These are phyloP conservation scores for Colletotrichum spaethianum DNA, from an alignment of 2,329 filamentous ascomycete genomes.

Conservation along the genomic window DNA sequence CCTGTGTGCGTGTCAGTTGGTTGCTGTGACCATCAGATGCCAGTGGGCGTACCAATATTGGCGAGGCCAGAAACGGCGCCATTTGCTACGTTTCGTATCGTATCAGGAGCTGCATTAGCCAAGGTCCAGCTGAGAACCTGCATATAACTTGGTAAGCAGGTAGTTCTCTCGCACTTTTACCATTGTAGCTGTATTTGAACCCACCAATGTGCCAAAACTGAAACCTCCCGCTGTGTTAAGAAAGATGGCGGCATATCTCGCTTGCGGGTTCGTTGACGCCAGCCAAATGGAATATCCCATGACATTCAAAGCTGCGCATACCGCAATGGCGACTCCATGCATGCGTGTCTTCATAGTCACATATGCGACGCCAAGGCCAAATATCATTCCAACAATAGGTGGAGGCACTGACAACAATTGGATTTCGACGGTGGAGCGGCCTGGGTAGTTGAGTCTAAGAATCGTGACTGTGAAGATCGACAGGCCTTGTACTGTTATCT, in stretches of 20 bases:
- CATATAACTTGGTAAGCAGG: neutral
- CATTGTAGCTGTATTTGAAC: neutral
- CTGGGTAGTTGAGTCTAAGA: conserved; percentile 57
- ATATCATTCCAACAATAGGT: conserved; percentile 45
- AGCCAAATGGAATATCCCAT: conserved; percentile 48
- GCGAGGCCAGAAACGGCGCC: conserved; percentile 46
- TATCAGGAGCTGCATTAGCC: conserved; percentile 48
- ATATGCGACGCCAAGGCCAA: conserved; percentile 46
- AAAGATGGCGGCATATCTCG: conserved; percentile 48
- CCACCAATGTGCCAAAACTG: conserved; percentile 44
- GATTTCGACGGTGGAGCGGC: conserved; percentile 44
- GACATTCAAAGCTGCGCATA: conserved; percentile 44
- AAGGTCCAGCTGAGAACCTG: conserved; percentile 46
- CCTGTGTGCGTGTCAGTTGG: conserved; percentile 37
- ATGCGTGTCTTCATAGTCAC: conserved; percentile 47
- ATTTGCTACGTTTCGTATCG: conserved; percentile 47
- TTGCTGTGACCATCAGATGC: neutral
- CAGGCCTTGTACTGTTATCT: conserved; percentile 74
- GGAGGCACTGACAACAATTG: conserved; percentile 47
- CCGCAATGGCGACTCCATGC: conserved; percentile 46
- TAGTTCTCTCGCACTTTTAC: neutral
- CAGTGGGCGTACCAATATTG: conserved; percentile 45
- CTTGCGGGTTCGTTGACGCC: conserved; percentile 44
- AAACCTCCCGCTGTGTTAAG: conserved; percentile 48
- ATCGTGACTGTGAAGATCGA: conserved; percentile 78